These are phyloP conservation scores for Tricholoma sp. DNA, from an alignment of 768 basidiomycete genomes.

Conservation along the genomic window DNA sequence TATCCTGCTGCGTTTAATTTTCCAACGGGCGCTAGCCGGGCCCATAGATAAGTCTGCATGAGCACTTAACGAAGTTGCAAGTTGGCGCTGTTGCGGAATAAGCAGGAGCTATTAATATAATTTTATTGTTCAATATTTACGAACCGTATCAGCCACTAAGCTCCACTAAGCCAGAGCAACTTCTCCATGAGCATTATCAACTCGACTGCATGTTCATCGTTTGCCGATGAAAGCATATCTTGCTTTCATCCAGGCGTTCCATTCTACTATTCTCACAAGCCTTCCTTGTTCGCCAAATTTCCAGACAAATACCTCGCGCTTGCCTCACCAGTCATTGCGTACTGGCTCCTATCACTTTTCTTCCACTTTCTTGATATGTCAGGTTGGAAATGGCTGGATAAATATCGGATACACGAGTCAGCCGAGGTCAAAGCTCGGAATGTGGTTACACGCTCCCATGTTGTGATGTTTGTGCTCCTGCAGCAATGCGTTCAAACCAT, in stretches of 20 bases:
- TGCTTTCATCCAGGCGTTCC: conserved; percentile 37
- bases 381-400: conserved; percentile 72
- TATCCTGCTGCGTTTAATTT: no score
- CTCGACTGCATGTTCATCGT: conserved; percentile 28
- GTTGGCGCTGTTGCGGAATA: no score
- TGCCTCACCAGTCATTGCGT: conserved; percentile 69
- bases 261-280: conserved; percentile 48
- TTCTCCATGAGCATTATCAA: conserved; percentile 29
- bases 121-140: no score
- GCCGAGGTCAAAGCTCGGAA: conserved; percentile 74
- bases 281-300: conserved; percentile 46
- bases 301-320: conserved; percentile 72
- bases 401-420: conserved; percentile 85
- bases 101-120: no score
- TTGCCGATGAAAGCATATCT: conserved; percentile 29
- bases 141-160: no score
- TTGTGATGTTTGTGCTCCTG: conserved; percentile 74
- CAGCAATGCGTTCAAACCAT: conserved; percentile 85
- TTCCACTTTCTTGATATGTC: conserved; percentile 84
- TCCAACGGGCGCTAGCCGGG: no score
- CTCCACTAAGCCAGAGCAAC: no score
- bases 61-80: no score
- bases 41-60: no score
- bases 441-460: conserved; percentile 62
- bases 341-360: conserved; percentile 78